A percentile compares a stretch with the other conserved stretches of the same genome.
Conservation (phyloP, 2,329 filamentous ascomycete genomes). For the Penicillium nordicum region DNA sequence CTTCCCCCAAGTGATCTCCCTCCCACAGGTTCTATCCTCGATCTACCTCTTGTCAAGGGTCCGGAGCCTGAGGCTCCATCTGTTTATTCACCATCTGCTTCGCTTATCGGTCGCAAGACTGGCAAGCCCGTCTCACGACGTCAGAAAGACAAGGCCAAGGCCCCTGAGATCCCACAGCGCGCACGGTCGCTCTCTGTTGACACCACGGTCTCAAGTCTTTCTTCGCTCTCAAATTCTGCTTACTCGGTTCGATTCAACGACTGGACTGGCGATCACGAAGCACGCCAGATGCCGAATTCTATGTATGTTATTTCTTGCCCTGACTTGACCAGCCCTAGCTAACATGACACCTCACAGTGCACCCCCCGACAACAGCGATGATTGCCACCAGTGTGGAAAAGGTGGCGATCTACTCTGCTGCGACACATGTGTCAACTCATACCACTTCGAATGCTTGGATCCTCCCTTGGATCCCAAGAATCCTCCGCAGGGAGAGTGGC, state of each 20-base stretch:
- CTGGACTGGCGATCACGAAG: slow-evolving; percentile 8
- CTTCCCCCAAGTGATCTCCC: background rate
- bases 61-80: background rate
- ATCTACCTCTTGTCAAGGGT: background rate
- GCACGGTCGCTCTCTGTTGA: slow-evolving; percentile 16
- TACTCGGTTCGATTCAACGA: slow-evolving; percentile 15
- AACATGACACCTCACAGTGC: slow-evolving; percentile 19
- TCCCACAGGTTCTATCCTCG: background rate
- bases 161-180: slow-evolving; percentile 1
- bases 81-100: background rate
- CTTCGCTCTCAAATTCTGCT: slow-evolving; percentile 13
- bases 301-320: slow-evolving; percentile 15
- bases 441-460: slow-evolving; percentile 85
- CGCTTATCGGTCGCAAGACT: background rate
- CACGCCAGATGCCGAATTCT: slow-evolving; percentile 17
- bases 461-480: slow-evolving; percentile 65
- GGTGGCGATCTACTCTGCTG: slow-evolving; percentile 87
- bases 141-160: background rate
- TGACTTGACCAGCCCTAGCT: slow-evolving; percentile 8
- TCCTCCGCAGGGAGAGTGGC: slow-evolving; percentile 73
- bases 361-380: slow-evolving; percentile 73
- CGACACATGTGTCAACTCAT: slow-evolving; percentile 84
- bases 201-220: slow-evolving; percentile 14
- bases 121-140: slow-evolving; percentile 2
- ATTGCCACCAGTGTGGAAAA: slow-evolving; percentile 80